Evolutionary conservation across 305 asterid species (phyloP).

Genomic region (Fraxinus floribunda): DNA sequence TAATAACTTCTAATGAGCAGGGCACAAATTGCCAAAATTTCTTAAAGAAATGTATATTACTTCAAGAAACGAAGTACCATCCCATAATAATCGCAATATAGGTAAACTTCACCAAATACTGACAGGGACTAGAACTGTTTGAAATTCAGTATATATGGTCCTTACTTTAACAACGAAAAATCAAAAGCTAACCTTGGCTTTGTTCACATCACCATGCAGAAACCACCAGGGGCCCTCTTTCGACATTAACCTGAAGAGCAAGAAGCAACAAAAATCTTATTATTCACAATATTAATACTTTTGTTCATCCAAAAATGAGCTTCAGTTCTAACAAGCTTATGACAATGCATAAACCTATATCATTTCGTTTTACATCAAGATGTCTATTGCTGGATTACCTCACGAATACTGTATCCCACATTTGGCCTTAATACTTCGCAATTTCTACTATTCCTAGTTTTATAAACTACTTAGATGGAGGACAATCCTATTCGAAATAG

Average conservation of each 20-base stretch:
- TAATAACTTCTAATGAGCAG: neutral
- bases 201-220: slow-evolving; percentile 51
- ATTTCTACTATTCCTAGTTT: neutral
- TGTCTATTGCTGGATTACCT: neutral
- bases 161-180: neutral
- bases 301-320: neutral
- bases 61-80: neutral
- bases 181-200: slow-evolving; percentile 44
- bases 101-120: neutral
- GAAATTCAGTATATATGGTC: neutral
- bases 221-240: slow-evolving; percentile 93
- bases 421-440: neutral
- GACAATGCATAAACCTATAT: neutral
- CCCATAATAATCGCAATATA: neutral
- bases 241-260: slow-evolving; percentile 53
- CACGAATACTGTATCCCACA: neutral
- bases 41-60: neutral
- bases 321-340: neutral
- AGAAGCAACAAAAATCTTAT: neutral
- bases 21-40: neutral
- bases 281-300: neutral
- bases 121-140: neutral
- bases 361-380: neutral
- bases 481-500: neutral
- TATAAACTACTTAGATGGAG: neutral